A percentile compares a stretch with the other conserved stretches of the same genome.
Evolutionary conservation across 495 filamentous ascomycete species (phyloP).

Genomic region (Terfezia boudieri): DNA sequence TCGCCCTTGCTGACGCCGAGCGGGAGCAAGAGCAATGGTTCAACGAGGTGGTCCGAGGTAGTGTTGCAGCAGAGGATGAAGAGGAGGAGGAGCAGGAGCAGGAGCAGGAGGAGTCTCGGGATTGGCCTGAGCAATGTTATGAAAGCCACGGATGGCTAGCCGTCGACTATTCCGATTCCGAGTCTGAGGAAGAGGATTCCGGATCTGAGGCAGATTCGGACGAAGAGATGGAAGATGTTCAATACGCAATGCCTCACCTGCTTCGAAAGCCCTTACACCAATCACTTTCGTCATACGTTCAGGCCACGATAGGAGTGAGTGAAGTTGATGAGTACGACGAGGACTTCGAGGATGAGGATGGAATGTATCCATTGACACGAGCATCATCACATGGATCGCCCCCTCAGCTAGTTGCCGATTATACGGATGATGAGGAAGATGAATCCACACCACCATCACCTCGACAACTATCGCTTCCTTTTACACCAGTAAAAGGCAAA

Average conservation of each 20-base stretch:
- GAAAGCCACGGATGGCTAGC: slow-evolving; percentile 27
- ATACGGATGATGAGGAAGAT: slow-evolving; percentile 45
- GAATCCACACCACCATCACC: slow-evolving; percentile 73
- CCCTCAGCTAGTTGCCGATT: slow-evolving; percentile 43
- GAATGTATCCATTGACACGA: slow-evolving; percentile 45
- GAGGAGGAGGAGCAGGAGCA: slow-evolving; percentile 48
- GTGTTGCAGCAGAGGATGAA: slow-evolving; percentile 29
- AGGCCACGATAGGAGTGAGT: slow-evolving; percentile 10
- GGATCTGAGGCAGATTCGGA: slow-evolving; percentile 23
- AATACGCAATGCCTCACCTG: slow-evolving; percentile 4
- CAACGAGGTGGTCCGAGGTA: slow-evolving; percentile 75
- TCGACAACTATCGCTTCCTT: slow-evolving; percentile 32
- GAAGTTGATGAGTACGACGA: slow-evolving; percentile 37
- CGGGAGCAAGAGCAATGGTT: slow-evolving; percentile 94
- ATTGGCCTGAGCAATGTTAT: slow-evolving; percentile 25
- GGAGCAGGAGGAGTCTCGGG: slow-evolving; percentile 41
- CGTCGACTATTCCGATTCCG: slow-evolving; percentile 25
- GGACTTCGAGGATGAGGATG: slow-evolving; percentile 39
- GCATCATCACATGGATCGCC: slow-evolving; percentile 41
- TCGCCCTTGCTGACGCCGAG: slow-evolving; percentile 85
- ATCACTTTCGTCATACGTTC: slow-evolving; percentile 9
- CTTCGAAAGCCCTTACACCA: neutral
- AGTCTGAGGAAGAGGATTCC: slow-evolving; percentile 23
- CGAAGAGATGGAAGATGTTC: slow-evolving; percentile 17
- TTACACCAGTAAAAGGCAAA: slow-evolving; percentile 52